Conservation (phyloP, 768 basidiomycete genomes). For the Cyclocybe cylindracea region DNA sequence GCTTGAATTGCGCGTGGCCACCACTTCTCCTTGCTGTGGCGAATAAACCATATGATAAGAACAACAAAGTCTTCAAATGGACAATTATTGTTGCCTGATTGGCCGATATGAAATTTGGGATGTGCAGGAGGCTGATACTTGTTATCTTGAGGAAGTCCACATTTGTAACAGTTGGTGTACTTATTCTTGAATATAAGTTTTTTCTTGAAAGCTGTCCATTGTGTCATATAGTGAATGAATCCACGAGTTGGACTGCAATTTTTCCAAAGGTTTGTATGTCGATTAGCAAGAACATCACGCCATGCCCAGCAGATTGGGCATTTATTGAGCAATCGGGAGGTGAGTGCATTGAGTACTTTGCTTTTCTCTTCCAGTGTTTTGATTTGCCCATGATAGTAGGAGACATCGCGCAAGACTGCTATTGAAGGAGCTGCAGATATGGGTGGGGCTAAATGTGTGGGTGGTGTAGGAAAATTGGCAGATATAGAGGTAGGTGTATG, state of each 20-base stretch:
- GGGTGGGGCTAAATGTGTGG: no score
- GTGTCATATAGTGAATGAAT: not conserved
- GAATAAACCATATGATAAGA: constrained; percentile 1
- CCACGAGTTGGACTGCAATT: not conserved
- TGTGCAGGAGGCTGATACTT: not conserved
- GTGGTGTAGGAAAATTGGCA: no score
- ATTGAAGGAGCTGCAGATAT: no score
- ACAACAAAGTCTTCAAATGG: constrained; percentile 2
- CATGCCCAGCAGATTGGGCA: not conserved
- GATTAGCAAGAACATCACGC: not conserved
- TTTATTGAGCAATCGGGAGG: no score
- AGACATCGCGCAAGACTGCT: no score
- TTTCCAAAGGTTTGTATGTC: not conserved
- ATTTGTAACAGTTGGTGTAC: constrained; percentile 1
- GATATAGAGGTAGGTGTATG: no score
- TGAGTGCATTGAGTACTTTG: no score
- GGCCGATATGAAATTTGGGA: not conserved
- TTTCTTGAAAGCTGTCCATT: not conserved
- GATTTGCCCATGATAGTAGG: no score
- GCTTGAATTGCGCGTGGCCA: not conserved
- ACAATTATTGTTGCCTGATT: not conserved
- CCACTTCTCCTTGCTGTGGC: not conserved
- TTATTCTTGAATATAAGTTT: not conserved
- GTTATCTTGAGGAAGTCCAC: constrained; percentile 2
- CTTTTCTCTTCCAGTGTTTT: no score